Evolutionary conservation across 139 green algal species (phyloP), one percentile per base, ranked within the genome.

Genomic region (Micractinium sp.): DNA sequence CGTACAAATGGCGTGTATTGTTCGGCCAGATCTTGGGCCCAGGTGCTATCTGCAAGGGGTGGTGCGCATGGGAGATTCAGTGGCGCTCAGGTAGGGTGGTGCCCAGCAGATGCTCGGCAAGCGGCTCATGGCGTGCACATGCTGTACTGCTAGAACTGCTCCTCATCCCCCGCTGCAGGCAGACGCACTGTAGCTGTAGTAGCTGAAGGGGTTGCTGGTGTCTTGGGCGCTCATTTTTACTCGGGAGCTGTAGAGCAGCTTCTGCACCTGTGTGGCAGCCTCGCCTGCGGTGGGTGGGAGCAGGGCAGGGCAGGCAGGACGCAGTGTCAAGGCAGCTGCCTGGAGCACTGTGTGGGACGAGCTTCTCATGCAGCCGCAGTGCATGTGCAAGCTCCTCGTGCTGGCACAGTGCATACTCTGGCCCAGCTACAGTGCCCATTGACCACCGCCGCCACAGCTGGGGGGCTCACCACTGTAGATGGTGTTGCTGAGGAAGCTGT

Each of bases 251-350:
- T 66, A 82, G 23, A 82, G 77, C 77, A 82, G 77, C 77, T 82
- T 82, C 77, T 82, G 77, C 23, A 41, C 41, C 77, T 63, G 60
- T 38, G 77, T 82, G 77, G 36, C 77, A 25, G 77, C 77, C 77
- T 82, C 77, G 39, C 77, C 77, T 78, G 71, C 69, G n/a, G 71
- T 12, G 71, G 14, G 63, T 27, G 63, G 18, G 2, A 71, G 63
- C n/a, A n/a, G n/a, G n/a, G n/a, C n/a, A n/a, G n/a, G n/a, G n/a
- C n/a, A n/a, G n/a, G n/a, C n/a, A n/a, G n/a, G n/a, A n/a, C n/a
- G n/a, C n/a, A n/a, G n/a, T n/a, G n/a, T n/a, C n/a, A n/a, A n/a
- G n/a, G n/a, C n/a, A n/a, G n/a, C n/a, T n/a, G n/a, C n/a, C n/a
- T n/a, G n/a, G n/a, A n/a, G n/a, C 16, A 16, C 60, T 67, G 60